phyloP scores from a whole-genome alignment of 2,329 filamentous ascomycete species.

The Geoglossum cookeanum region DNA sequence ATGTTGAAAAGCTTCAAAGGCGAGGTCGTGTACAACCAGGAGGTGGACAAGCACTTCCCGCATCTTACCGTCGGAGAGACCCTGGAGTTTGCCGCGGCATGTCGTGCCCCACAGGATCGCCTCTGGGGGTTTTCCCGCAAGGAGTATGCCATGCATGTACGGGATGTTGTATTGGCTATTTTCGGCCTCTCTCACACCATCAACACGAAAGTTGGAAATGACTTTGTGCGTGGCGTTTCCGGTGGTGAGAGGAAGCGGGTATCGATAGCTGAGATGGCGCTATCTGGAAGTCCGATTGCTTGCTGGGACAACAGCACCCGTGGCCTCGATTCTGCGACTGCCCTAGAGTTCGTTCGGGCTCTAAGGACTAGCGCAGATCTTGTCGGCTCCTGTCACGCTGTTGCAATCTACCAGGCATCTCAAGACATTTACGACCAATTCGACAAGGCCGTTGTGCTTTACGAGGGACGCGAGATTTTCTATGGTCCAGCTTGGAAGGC shows the following conservation, averaged over 20 bases:
- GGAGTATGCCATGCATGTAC: constrained; percentile 40
- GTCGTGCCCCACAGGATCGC: constrained; percentile 42
- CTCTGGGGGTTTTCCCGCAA: constrained; percentile 36
- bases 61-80: constrained; percentile 62
- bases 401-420: constrained; percentile 38
- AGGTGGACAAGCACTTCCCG: constrained; percentile 68
- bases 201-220: constrained; percentile 56
- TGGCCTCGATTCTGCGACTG: constrained; percentile 36
- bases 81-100: constrained; percentile 55
- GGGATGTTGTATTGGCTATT: constrained; percentile 57
- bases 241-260: constrained; percentile 55
- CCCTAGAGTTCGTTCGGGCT: constrained; percentile 37
- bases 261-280: constrained; percentile 39
- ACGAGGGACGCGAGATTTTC: constrained; percentile 61
- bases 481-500: constrained; percentile 45
- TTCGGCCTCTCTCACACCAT: constrained; percentile 56
- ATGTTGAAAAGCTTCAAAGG: constrained; percentile 66
- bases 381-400: constrained; percentile 29
- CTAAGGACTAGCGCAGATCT: constrained; percentile 32
- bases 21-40: constrained; percentile 73
- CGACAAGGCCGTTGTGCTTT: constrained; percentile 55
- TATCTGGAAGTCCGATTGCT: constrained; percentile 20
- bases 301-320: constrained; percentile 31
- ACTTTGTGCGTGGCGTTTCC: constrained; percentile 54
- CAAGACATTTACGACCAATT: constrained; percentile 40